These are phyloP conservation scores for Camillea tinctor DNA, from an alignment of 2,329 filamentous ascomycete genomes.

Conservation along the genomic window DNA sequence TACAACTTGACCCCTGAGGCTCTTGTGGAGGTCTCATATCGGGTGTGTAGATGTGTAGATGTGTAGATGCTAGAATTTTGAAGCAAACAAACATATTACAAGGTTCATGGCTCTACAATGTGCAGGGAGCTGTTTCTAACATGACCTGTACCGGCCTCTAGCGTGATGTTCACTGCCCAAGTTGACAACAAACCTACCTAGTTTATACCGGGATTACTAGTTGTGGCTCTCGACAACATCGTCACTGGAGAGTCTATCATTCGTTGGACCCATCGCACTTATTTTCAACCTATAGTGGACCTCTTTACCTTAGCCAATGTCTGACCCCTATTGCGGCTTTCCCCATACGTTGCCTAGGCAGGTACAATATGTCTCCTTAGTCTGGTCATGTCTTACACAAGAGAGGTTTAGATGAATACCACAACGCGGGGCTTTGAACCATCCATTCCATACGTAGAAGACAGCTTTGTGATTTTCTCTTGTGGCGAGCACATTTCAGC, in stretches of 20 bases:
- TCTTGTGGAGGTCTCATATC: background rate
- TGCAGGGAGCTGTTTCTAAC: background rate
- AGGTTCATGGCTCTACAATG: background rate
- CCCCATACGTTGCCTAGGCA: constrained; percentile 14
- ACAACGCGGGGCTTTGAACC: constrained; percentile 2
- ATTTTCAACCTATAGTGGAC: background rate
- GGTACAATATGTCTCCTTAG: constrained; percentile 10
- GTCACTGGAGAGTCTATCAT: background rate
- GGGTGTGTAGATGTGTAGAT: no score
- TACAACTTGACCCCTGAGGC: background rate
- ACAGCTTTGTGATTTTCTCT: constrained; percentile 3
- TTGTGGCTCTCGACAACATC: background rate
- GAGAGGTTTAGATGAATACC: constrained; percentile 11
- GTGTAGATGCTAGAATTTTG: background rate
- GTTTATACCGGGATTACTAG: background rate
- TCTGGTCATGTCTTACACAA: constrained; percentile 15
- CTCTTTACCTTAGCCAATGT: constrained; percentile 12
- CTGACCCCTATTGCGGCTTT: constrained; percentile 17
- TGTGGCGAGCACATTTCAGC: constrained; percentile 11
- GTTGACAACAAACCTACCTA: background rate
- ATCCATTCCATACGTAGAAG: background rate
- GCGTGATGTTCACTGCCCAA: background rate
- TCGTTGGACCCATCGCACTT: background rate
- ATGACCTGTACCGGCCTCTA: background rate
- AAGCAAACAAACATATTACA: background rate